Conservation (phyloP, 768 basidiomycete species). For the Boletus tylopilopsis region DNA sequence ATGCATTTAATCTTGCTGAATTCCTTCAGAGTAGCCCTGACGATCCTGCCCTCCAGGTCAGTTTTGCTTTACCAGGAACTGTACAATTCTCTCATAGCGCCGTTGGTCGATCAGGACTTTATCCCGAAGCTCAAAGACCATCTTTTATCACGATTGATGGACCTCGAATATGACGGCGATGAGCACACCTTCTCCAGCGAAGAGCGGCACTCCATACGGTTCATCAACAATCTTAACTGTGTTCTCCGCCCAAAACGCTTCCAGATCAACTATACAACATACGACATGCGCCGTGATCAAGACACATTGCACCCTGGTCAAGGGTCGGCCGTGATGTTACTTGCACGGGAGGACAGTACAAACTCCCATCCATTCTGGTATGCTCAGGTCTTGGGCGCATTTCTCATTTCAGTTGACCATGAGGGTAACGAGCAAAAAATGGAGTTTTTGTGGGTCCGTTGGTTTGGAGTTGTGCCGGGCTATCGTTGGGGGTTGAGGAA, state of each 20-base stretch:
- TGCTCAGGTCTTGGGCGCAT: constrained; percentile 18
- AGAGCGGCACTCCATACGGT: no score
- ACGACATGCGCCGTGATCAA: no score
- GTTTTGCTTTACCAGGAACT: no score
- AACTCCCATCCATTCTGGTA: constrained; percentile 24
- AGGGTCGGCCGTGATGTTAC: constrained; percentile 19
- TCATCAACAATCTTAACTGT: no score
- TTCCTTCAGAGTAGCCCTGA: background rate
- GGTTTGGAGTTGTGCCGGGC: background rate
- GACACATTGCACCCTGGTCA: constrained; percentile 12
- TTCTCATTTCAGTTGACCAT: constrained; percentile 15
- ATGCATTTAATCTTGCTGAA: background rate
- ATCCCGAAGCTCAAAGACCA: background rate
- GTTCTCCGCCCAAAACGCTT: no score
- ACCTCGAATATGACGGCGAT: no score
- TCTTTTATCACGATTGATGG: no score
- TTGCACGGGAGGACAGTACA: constrained; percentile 7
- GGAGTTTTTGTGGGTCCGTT: constrained; percentile 20
- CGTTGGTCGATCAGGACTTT: background rate
- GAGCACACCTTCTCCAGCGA: no score
- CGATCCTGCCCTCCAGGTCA: background rate
- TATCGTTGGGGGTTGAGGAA: constrained; percentile 8
- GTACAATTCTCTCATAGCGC: no score
- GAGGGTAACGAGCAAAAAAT: background rate
- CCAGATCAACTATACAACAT: no score